Evolutionary conservation across 176 grass and related monocot genomes (phyloP).

Genomic region (Aechmea fasciata): DNA sequence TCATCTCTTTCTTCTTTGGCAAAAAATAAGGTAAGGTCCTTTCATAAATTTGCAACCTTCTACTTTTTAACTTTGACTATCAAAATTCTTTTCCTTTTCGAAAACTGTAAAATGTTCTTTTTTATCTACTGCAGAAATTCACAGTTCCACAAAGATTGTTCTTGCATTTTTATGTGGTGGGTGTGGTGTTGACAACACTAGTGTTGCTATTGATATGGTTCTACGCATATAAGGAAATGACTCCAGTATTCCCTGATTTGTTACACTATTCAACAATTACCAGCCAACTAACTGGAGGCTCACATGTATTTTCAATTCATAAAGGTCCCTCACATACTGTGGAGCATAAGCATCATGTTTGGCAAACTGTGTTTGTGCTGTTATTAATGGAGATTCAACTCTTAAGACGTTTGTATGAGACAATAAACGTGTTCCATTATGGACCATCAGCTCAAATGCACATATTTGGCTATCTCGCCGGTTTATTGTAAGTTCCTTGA

Average conservation of each 20-base stretch:
- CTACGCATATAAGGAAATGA: slow-evolving; percentile 79
- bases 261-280: slow-evolving; percentile 52
- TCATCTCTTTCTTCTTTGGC: too few relatives aligned
- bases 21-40: too few relatives aligned
- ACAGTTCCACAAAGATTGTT: slow-evolving; percentile 85
- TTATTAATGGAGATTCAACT: slow-evolving; percentile 81
- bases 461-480: slow-evolving; percentile 70
- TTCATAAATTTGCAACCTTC: too few relatives aligned
- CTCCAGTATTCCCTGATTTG: slow-evolving; percentile 39
- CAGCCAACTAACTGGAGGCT: slow-evolving; percentile 63
- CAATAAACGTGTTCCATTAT: slow-evolving; percentile 84
- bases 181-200: slow-evolving; percentile 39
- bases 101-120: background rate
- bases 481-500: slow-evolving; percentile 63
- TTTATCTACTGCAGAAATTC: slow-evolving; percentile 56
- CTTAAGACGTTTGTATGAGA: slow-evolving; percentile 80
- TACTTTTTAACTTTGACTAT: too few relatives aligned
- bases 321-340: slow-evolving; percentile 29
- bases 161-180: slow-evolving; percentile 88
- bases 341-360: slow-evolving; percentile 68
- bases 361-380: slow-evolving; percentile 68
- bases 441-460: slow-evolving; percentile 81
- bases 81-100: too few relatives aligned
- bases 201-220: slow-evolving; percentile 62
- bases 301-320: slow-evolving; percentile 54